Evolutionary conservation across 2,329 filamentous ascomycete species (phyloP).

Genomic region (Arachnomyces sp.): DNA sequence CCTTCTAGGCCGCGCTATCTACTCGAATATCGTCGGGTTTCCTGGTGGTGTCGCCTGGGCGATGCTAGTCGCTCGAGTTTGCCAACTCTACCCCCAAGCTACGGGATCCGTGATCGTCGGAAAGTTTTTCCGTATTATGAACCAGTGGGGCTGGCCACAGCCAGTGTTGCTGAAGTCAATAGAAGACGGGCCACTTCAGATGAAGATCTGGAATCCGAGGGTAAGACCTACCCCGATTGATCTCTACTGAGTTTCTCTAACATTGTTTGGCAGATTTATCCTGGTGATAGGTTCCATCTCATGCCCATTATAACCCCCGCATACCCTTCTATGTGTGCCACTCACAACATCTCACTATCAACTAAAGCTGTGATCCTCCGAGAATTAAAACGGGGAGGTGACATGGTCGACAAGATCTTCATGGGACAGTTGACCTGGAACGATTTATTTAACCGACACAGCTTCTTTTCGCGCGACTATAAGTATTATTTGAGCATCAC

Average conservation of each 20-base stretch:
- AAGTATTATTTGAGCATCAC: conserved; percentile 93
- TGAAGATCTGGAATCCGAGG: conserved; percentile 90
- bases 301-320: conserved; percentile 99
- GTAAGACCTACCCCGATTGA: conserved; percentile 37
- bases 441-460: conserved; percentile 80
- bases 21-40: conserved; percentile 93
- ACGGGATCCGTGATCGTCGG: conserved; percentile 78
- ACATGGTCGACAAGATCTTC: conserved; percentile 74
- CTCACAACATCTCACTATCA: conserved; percentile 84
- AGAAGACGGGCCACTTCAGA: conserved; percentile 69
- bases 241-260: conserved; percentile 1
- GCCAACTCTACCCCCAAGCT: conserved; percentile 90
- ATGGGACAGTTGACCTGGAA: conserved; percentile 70
- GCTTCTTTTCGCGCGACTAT: conserved; percentile 86
- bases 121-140: conserved; percentile 91
- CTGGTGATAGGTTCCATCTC: conserved; percentile 71
- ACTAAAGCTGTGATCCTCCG: conserved; percentile 75
- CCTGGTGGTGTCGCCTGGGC: conserved; percentile 97
- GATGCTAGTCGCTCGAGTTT: conserved; percentile 91
- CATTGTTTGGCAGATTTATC: conserved; percentile 55
- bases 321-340: conserved; percentile 96
- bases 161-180: conserved; percentile 87
- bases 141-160: conserved; percentile 85
- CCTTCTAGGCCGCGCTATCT: conserved; percentile 63
- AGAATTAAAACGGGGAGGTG: conserved; percentile 68